A percentile compares a stretch with the other conserved stretches of the same genome.
phyloP scores from a whole-genome alignment of 331 rosid genomes.

The Acacia concinna region DNA sequence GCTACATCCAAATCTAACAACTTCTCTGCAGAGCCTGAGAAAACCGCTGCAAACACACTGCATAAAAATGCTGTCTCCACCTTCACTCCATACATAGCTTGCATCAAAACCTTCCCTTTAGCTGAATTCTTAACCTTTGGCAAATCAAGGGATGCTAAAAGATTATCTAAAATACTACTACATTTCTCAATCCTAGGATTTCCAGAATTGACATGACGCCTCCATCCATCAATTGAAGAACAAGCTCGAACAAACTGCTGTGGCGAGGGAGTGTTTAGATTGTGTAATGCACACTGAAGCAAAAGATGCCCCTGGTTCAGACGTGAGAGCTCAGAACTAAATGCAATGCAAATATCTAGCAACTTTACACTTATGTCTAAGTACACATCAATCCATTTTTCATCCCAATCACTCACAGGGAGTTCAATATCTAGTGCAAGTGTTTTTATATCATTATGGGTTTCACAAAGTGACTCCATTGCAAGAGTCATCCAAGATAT shows the following conservation, averaged over 20 bases:
- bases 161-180: slow-evolving; percentile 58
- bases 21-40: slow-evolving; percentile 63
- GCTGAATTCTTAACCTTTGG: slow-evolving; percentile 92
- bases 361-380: slow-evolving; percentile 80
- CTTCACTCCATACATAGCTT: slow-evolving; percentile 89
- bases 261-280: slow-evolving; percentile 53
- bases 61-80: slow-evolving; percentile 71
- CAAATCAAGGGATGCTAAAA: slow-evolving; percentile 67
- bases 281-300: slow-evolving; percentile 60
- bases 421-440: slow-evolving; percentile 65
- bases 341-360: slow-evolving; percentile 72
- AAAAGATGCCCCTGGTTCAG: slow-evolving; percentile 69
- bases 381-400: slow-evolving; percentile 85
- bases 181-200: slow-evolving; percentile 71
- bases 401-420: slow-evolving; percentile 76
- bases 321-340: slow-evolving; percentile 85
- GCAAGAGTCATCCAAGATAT: slow-evolving; percentile 83
- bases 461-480: slow-evolving; percentile 65
- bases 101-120: slow-evolving; percentile 88
- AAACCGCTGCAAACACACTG: slow-evolving; percentile 64
- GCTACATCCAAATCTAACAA: slow-evolving; percentile 53
- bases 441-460: slow-evolving; percentile 56
- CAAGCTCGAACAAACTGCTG: slow-evolving; percentile 50
- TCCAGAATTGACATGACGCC: slow-evolving; percentile 45
- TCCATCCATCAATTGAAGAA: slow-evolving; percentile 73